Evolutionary conservation across 139 green algal species (phyloP), one percentile per base, ranked within the genome.

Genomic region (Chlorella ohadii): DNA sequence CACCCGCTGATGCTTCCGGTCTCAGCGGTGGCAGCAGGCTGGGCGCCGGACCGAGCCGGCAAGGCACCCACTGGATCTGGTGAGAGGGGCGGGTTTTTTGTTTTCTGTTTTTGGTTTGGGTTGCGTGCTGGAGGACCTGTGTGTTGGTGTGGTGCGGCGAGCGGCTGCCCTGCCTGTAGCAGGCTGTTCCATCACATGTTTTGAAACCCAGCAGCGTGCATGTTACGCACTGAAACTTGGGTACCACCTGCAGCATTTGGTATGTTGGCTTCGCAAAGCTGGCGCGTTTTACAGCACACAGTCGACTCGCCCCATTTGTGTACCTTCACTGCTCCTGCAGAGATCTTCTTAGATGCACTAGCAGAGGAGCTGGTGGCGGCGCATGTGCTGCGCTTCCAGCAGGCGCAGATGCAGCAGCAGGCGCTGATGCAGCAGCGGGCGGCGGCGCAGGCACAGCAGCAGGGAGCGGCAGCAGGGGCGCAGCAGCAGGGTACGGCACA

Each of bases 271-370:
- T n/a, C n/a, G n/a, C n/a, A n/a, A n/a, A n/a, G n/a, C n/a, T n/a
- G n/a, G n/a, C n/a, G n/a, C n/a, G n/a, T n/a, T n/a, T n/a, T n/a
- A n/a, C n/a, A n/a, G n/a, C n/a, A n/a, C n/a, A n/a, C n/a, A n/a
- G n/a, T n/a, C n/a, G n/a, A n/a, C n/a, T n/a, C n/a, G n/a, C n/a
- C n/a, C n/a, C n/a, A n/a, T n/a, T n/a, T n/a, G n/a, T n/a, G n/a
- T n/a, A n/a, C n/a, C n/a, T n/a, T n/a, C n/a, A n/a, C n/a, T n/a
- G n/a, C n/a, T n/a, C n/a, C n/a, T 67, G 65, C 78, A 79, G 77
- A 89, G 44, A 44, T 89, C 17, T 7, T 84, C 6, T 23, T 82
- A 22, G 85, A 89, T 82, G 85, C 85, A 0, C 33, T 89, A 23
- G n/a, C 65, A 7, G 85, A 89, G 47, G 85, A 89, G 33, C 36